Evolutionary conservation across 441 rosid genomes (phyloP).

Genomic region (Erysimum pusillum): DNA sequence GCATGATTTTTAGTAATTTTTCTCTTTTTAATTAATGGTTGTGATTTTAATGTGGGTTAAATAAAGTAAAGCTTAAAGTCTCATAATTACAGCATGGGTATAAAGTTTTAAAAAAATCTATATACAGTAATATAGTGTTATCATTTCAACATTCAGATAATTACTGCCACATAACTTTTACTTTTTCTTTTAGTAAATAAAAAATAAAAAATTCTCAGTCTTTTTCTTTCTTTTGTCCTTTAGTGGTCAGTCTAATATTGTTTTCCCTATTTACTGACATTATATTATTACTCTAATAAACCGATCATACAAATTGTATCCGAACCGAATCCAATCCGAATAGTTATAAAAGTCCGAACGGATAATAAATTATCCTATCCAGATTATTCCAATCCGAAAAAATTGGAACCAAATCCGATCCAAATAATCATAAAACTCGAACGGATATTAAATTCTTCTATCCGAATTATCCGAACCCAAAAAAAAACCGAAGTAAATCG

Average conservation of each 20-base stretch:
- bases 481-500: too few relatives aligned
- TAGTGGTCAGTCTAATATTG: constrained; percentile 40
- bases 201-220: background rate
- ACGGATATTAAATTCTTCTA: too few relatives aligned
- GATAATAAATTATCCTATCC: too few relatives aligned
- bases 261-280: constrained; percentile 39
- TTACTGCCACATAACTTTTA: constrained; percentile 43
- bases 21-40: background rate
- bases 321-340: too few relatives aligned
- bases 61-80: constrained; percentile 47
- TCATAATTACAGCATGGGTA: constrained; percentile 49
- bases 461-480: too few relatives aligned
- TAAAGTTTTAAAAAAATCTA: constrained; percentile 26
- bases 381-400: too few relatives aligned
- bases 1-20: constrained; percentile 45
- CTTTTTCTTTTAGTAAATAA: constrained; percentile 25
- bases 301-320: too few relatives aligned
- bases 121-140: constrained; percentile 10
- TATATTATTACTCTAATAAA: constrained; percentile 15
- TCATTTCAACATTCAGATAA: constrained; percentile 48
- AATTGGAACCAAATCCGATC: too few relatives aligned
- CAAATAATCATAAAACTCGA: too few relatives aligned
- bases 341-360: too few relatives aligned
- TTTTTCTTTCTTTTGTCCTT: constrained; percentile 40
- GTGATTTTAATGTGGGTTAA: constrained; percentile 45